Percentiles rank a stretch among this genome's conserved stretches.
Conservation (phyloP, 495 filamentous ascomycete genomes). For the Paragyromitra xinjiangensis region DNA sequence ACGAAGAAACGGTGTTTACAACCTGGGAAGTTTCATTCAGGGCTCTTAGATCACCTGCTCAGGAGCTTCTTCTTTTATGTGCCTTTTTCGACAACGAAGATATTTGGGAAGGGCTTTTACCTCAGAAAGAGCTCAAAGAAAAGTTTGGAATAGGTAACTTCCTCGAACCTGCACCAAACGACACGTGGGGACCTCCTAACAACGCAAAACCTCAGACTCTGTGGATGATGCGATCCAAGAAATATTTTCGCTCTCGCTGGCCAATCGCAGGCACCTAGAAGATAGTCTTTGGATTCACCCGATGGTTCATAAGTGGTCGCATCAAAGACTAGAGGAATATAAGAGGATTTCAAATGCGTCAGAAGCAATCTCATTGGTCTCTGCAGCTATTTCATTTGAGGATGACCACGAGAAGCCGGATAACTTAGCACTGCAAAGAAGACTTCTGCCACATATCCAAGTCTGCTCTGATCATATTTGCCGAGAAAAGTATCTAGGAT, state of each 20-base stretch:
- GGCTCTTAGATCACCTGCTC: not conserved
- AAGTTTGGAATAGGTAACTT: conserved; percentile 18
- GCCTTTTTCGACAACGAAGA: conserved; percentile 36
- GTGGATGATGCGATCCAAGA: not conserved
- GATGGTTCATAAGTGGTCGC: conserved; percentile 20
- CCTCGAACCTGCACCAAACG: no score
- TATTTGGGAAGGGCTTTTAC: conserved; percentile 28
- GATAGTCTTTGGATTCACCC: conserved; percentile 27
- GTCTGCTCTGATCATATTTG: not conserved
- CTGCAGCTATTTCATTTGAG: not conserved
- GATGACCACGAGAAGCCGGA: not conserved
- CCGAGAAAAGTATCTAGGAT: not conserved
- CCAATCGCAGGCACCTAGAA: not conserved
- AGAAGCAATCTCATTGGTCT: not conserved
- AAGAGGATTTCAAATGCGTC: not conserved
- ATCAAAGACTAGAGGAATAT: conserved; percentile 9
- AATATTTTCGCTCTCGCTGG: conserved; percentile 10
- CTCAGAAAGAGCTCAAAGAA: conserved; percentile 2
- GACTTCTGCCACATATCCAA: not conserved
- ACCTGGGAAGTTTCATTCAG: conserved; percentile 30
- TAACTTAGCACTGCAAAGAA: not conserved
- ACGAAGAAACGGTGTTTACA: conserved; percentile 17
- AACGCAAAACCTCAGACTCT: not conserved
- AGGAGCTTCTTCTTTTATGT: conserved; percentile 32
- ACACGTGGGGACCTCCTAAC: not conserved